Evolutionary conservation across 768 basidiomycete species (phyloP), one percentile per base, ranked within the genome.

Genomic region (Dentipellis sp.): DNA sequence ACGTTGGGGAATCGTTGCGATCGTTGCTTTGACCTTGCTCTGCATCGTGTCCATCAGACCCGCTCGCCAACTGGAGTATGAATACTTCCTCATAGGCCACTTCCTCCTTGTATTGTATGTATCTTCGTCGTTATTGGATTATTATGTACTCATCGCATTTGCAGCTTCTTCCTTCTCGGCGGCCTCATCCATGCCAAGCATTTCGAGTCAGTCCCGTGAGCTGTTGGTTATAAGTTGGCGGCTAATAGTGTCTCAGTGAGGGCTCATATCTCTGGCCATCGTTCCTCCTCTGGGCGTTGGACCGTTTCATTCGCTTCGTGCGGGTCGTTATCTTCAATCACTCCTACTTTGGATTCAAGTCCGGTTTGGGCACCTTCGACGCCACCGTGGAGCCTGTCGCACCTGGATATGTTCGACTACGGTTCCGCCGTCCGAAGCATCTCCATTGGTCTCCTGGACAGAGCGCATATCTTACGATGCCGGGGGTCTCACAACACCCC

Each of bases 381-480:
- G 76, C 75, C 0, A 60, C 61, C 19, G 69, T 72, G 1, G 78
- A 80, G 56, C 59, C 76, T 1, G 65, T 81, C 23, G 75, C 75
- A 6, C 71, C 72, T 3, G 69, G 70, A 56, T 74, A 79, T 61
- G 62, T 84, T 21, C 78, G 77, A 16, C 64, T 84, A 12, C 70
- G 72, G 16, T 62, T 82, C 29, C 62, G 64, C 37, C 73, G 76
- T 19, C 75, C 77, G 23, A 66, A 73, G 14, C 72, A 72, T 60
- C 78, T 84, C 70, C 70, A 67, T 19, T 80, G 78, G 78, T 62
- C 64, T 4, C 73, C 83, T 0, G 83, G 83, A 8, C 83, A 84
- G 65, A 72, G 74, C 37, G 77, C 73, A 0, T 83, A 75, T 60
- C 68, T 84, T 19, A 73, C 69, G 10, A 68, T 83, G 60, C 80